Base-by-base conservation (phyloP, 202 grass and related monocot genomes). In the Schoenoplectus tabernaemontani region DNA sequence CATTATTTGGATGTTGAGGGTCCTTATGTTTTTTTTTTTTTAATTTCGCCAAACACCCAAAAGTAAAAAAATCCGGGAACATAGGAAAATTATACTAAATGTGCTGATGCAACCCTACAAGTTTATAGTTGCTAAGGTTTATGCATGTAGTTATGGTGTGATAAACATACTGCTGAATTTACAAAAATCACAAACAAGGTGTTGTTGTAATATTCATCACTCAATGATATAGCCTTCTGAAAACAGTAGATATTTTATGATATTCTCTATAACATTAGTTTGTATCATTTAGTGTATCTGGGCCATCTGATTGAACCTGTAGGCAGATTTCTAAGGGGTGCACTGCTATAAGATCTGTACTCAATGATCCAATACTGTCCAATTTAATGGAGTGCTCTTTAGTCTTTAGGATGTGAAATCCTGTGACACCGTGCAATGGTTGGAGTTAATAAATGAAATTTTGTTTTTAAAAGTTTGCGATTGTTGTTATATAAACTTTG, bases 401-500 rank as follows among this genome's bases (percentile, higher is more conserved):
- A n/a, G n/a, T n/a, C n/a, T 46, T 1, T 46, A 9, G 43, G 7
- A 58, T 24, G 56, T 58, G 56, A 58, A 24, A 20, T 58, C 56
- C 20, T 10, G 62, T 37, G 62, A 37, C 16, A 9, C 7, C 16
- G 33, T 6, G 0, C 7, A 69, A 46, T 44, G 65, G 24, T 43
- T 5, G 19, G 19, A 38, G 64, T 67, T 44, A 24, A 69, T 24
- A 23, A 23, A 69, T 46, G 10, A 44, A 46, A 7, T 12, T 69
- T 68, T 30, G 16, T 23, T 44, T 12, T 13, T 32, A 7, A 36
- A 57, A 76, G 9, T 54, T 75, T 75, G 5, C 54, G 16, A 75
- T 74, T 74, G 3, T 11, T 2, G 16, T 75, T 76, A 8, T 68
- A 82, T 88, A 3, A 33, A 78, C 41, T 42, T 43, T 75, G 57